phyloP scores from a whole-genome alignment of 176 grass and related monocot genomes.

The Zoysia pacifica region DNA sequence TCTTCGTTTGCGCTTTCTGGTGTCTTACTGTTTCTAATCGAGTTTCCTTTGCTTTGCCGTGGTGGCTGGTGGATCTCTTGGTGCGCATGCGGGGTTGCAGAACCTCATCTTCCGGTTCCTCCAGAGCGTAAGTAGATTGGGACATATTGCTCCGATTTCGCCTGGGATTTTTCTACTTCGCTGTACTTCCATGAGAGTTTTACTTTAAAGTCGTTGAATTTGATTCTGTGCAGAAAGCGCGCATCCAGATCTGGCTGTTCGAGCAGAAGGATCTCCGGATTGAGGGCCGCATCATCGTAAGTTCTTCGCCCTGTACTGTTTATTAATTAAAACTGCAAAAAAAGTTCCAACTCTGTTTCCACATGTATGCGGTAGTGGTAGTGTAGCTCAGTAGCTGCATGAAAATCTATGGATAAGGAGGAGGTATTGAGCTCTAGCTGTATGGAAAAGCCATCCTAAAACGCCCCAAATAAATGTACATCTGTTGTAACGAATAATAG shows the following conservation, averaged over 20 bases:
- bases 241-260: slow-evolving; percentile 96
- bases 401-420: too few species aligned
- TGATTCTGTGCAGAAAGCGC: slow-evolving; percentile 74
- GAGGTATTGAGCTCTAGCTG: too few species aligned
- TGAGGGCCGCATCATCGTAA: slow-evolving; percentile 88
- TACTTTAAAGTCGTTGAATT: not conserved
- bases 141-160: not conserved
- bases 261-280: slow-evolving; percentile 97
- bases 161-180: not conserved
- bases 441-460: too few species aligned
- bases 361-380: not conserved
- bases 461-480: too few species aligned
- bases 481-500: not conserved
- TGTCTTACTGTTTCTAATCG: slow-evolving; percentile 5
- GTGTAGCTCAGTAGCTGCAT: not conserved
- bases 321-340: not conserved
- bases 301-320: slow-evolving; percentile 5
- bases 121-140: slow-evolving; percentile 77
- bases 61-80: not conserved
- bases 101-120: slow-evolving; percentile 98
- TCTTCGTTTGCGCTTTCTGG: not conserved
- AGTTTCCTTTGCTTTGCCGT: not conserved
- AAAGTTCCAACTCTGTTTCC: not conserved
- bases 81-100: slow-evolving; percentile 40
- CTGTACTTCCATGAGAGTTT: not conserved